Conservation (phyloP, 2,329 filamentous ascomycete genomes). For the Aspergillus clavatus region DNA sequence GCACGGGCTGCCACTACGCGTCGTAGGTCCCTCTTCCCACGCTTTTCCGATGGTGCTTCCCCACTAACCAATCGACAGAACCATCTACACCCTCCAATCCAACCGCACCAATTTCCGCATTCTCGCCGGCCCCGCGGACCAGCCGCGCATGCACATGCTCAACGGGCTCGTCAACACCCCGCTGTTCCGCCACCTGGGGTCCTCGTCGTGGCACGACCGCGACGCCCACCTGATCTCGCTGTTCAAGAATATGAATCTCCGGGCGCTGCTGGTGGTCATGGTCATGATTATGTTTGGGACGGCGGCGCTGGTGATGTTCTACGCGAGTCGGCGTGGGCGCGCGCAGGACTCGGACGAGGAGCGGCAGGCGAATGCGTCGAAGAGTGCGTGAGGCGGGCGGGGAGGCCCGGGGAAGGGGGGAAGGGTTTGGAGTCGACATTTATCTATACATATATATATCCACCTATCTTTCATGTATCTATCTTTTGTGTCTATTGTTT, state of each 20-base stretch:
- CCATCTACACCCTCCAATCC: slow-evolving; percentile 36
- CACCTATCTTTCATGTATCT: not conserved
- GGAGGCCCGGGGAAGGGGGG: too few relatives aligned
- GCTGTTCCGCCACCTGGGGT: slow-evolving; percentile 40
- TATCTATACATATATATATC: not conserved
- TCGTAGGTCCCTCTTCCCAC: slow-evolving; percentile 26
- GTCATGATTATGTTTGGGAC: not conserved
- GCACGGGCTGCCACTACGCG: slow-evolving; percentile 42
- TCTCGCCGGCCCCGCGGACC: slow-evolving; percentile 27
- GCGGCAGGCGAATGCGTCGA: not conserved
- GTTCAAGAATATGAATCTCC: slow-evolving; percentile 6
- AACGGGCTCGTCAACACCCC: slow-evolving; percentile 40
- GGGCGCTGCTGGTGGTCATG: slow-evolving; percentile 3
- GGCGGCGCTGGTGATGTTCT: not conserved
- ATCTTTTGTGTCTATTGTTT: too few relatives aligned
- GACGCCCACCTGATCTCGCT: slow-evolving; percentile 31
- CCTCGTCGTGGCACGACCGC: slow-evolving; percentile 42
- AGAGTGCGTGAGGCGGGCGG: not conserved
- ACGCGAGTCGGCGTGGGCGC: not conserved
- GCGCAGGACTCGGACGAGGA: not conserved
- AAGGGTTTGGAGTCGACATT: too few relatives aligned
- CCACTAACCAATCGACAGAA: slow-evolving; percentile 16
- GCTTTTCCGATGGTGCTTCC: not conserved
- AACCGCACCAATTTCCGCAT: slow-evolving; percentile 34
- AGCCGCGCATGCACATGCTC: slow-evolving; percentile 33